These are phyloP conservation scores for Sclerotinia nivalis DNA, from an alignment of 2,329 filamentous ascomycete genomes.

Conservation along the genomic window DNA sequence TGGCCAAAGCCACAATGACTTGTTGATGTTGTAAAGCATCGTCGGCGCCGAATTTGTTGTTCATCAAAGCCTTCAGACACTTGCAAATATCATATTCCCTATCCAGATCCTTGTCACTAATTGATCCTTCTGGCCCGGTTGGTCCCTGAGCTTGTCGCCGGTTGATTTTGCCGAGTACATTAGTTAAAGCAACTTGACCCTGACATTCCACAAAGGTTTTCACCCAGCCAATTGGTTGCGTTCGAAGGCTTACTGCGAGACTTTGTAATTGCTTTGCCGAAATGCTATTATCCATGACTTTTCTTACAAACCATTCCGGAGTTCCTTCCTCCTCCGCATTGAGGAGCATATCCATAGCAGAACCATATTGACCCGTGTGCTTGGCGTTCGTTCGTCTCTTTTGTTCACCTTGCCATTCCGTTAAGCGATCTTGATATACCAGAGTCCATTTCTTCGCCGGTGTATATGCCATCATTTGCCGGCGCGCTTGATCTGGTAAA, in stretches of 20 bases:
- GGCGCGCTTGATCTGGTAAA: constrained; percentile 86
- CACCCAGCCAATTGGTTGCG: constrained; percentile 97
- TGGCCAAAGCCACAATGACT: constrained; percentile 83
- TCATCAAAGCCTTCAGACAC: constrained; percentile 95
- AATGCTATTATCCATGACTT: constrained; percentile 93
- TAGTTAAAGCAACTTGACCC: constrained; percentile 93
- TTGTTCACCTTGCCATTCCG: constrained; percentile 92
- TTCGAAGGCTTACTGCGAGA: constrained; percentile 89
- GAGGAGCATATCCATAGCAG: constrained; percentile 66
- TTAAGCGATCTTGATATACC: constrained; percentile 90
- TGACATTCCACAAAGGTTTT: constrained; percentile 96
- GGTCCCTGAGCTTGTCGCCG: constrained; percentile 74
- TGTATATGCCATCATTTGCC: constrained; percentile 96
- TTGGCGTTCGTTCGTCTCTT: constrained; percentile 77
- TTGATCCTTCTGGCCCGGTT: constrained; percentile 51
- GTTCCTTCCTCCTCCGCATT: constrained; percentile 92
- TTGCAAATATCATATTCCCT: constrained; percentile 94
- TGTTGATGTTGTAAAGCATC: constrained; percentile 89
- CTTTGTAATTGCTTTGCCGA: constrained; percentile 89
- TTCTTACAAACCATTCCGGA: constrained; percentile 96
- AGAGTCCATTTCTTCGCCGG: constrained; percentile 96
- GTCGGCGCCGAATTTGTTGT: constrained; percentile 98
- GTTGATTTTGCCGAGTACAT: constrained; percentile 91
- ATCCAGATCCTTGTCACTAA: constrained; percentile 68
- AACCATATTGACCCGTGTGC: constrained; percentile 69